phyloP scores from a whole-genome alignment of 768 basidiomycete genomes.

The Lactifluus echinatus region DNA sequence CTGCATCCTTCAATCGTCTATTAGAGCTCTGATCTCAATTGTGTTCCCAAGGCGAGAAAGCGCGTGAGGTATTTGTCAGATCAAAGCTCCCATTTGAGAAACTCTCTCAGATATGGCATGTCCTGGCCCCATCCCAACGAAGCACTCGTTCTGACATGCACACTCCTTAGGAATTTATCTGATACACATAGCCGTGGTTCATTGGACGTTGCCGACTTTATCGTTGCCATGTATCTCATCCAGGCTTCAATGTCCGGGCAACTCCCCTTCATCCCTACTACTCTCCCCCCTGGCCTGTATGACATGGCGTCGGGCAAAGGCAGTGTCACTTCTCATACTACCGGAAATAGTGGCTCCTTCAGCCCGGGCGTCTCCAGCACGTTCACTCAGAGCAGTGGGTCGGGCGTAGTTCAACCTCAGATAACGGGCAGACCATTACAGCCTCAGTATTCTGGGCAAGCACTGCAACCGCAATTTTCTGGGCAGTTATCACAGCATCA shows the following conservation, averaged over 20 bases:
- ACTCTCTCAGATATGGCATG: conserved; percentile 88
- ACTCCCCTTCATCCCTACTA: conserved; percentile 58
- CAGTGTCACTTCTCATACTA: conserved; percentile 41
- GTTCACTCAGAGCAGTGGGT: conserved; percentile 58
- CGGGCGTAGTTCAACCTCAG: conserved; percentile 24
- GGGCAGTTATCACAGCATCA: conserved; percentile 10
- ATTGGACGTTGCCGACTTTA: conserved; percentile 87
- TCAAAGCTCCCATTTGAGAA: conserved; percentile 81
- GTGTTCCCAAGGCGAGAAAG: conserved; percentile 60
- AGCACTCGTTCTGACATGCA: neutral
- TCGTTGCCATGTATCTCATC: conserved; percentile 93
- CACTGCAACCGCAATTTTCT: conserved; percentile 18
- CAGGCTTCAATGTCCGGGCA: conserved; percentile 84
- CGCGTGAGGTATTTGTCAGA: conserved; percentile 84
- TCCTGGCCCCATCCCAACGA: neutral
- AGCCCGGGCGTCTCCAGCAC: conserved; percentile 44
- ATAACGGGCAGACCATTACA: conserved; percentile 32
- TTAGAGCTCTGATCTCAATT: neutral
- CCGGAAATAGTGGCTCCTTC: conserved; percentile 49
- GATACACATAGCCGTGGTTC: conserved; percentile 88
- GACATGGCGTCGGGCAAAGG: conserved; percentile 52
- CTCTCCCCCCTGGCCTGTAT: conserved; percentile 76
- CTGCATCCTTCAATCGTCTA: conserved; percentile 18
- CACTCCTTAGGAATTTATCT: conserved; percentile 66
- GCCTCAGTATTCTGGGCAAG: conserved; percentile 61